Base-by-base conservation (phyloP, 306 rosid genomes). In the Datisca glomerata region DNA sequence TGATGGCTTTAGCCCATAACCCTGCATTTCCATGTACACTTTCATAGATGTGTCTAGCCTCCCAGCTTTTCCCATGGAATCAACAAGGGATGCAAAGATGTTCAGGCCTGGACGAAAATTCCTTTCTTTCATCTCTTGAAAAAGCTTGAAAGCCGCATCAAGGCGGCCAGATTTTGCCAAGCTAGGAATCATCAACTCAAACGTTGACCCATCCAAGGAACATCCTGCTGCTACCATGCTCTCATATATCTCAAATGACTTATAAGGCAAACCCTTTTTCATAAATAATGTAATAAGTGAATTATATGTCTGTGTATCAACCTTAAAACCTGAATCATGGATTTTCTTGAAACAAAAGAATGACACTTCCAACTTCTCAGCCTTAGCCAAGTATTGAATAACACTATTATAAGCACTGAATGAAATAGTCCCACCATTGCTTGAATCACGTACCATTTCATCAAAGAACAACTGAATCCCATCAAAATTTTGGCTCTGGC, bases 51-150 rank as follows among this genome's bases (percentile, higher is more conserved):
- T 53, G 29, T 87, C 97, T 66, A 87, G 72, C 58, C 94, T 63
- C 63, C 97, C 94, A 7, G 86, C 89, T 71, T 87, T 87, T 46
- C 97, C 97, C 93, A 83, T 69, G 8, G 93, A 87, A 66, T 87
- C 97, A 60, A 87, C 93, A 41, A 83, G 94, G 0, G 93, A 75
- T 2, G 71, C 49, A 61, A 76, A 87, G 25, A 77, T 41, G 37
- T 36, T 76, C 15, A 71, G 59, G 47, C 85, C 70, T 6, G 93
- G 94, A 29, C 79, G 62, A 10, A 80, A 64, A 51, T 57, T 75
- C 68, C 77, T 74, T 15, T 29, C 83, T 59, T 83, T 89, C 95
- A 80, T 74, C 66, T 74, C 89, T 58, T 74, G 75, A 60, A 83
- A 89, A 42, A 82, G 89, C 78, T 82, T 82, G 40, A 74, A 59